phyloP scores from a whole-genome alignment of 768 basidiomycete species.

The Pleurotus eryngii region DNA sequence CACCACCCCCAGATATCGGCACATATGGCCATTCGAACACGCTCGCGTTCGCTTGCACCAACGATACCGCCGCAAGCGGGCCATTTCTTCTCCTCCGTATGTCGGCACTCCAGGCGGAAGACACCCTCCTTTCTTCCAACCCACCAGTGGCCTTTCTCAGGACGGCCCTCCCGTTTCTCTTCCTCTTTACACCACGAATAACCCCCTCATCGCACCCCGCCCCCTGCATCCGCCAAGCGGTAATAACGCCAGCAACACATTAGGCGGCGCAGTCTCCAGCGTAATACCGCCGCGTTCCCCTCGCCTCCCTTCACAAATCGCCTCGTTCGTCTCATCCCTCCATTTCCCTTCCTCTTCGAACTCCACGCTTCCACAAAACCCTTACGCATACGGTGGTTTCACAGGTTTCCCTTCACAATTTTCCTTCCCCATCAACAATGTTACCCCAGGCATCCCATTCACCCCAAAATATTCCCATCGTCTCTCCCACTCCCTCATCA shows the following conservation, averaged over 20 bases:
- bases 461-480: constrained; percentile 11
- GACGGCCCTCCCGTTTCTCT: background rate
- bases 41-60: constrained; percentile 75
- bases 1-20: constrained; percentile 63
- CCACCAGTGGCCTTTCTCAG: background rate
- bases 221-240: background rate
- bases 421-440: background rate
- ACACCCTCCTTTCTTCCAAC: background rate
- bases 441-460: background rate
- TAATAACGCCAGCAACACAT: too few species aligned
- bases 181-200: background rate
- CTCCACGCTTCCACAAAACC: background rate
- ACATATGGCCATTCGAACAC: constrained; percentile 98
- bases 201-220: background rate
- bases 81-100: background rate
- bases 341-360: background rate
- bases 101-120: background rate
- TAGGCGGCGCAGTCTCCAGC: background rate
- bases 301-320: background rate
- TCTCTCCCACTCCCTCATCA: constrained; percentile 7
- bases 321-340: background rate
- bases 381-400: too few species aligned
- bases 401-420: background rate
- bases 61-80: constrained; percentile 8
- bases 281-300: background rate